Conservation (phyloP, 768 basidiomycete genomes). For the Amanita exitialis region DNA sequence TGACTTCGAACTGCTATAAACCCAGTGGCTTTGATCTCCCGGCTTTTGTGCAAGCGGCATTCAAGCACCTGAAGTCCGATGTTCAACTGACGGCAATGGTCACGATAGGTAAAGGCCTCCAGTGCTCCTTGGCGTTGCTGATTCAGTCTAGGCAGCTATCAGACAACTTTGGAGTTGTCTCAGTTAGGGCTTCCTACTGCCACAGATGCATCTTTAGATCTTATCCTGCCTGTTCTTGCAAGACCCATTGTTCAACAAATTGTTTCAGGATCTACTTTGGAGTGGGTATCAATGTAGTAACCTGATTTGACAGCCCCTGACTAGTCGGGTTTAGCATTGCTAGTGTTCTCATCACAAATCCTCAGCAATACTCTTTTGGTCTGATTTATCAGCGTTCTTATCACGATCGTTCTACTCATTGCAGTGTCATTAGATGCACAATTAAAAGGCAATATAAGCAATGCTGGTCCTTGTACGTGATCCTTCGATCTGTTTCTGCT, state of each 20-base stretch:
- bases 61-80: constrained; percentile 53
- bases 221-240: constrained; percentile 61
- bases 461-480: constrained; percentile 62
- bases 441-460: constrained; percentile 53
- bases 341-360: constrained; percentile 50
- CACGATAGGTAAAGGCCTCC: constrained; percentile 36
- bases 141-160: constrained; percentile 42
- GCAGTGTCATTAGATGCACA: constrained; percentile 26
- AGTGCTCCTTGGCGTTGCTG: neutral
- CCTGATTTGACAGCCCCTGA: neutral
- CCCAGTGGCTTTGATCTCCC: constrained; percentile 55
- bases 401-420: neutral
- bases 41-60: constrained; percentile 53
- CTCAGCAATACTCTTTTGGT: constrained; percentile 50
- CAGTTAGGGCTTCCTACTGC: constrained; percentile 44
- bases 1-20: neutral
- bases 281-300: constrained; percentile 22
- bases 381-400: neutral
- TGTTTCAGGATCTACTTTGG: constrained; percentile 45
- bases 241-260: constrained; percentile 68
- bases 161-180: constrained; percentile 50
- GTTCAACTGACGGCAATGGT: constrained; percentile 45
- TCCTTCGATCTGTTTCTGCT: constrained; percentile 3
- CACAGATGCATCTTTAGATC: constrained; percentile 51
- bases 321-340: constrained; percentile 30